Evolutionary conservation across 257 asterid genomes (phyloP).

Genomic region (Solanum pimpinellifolium): DNA sequence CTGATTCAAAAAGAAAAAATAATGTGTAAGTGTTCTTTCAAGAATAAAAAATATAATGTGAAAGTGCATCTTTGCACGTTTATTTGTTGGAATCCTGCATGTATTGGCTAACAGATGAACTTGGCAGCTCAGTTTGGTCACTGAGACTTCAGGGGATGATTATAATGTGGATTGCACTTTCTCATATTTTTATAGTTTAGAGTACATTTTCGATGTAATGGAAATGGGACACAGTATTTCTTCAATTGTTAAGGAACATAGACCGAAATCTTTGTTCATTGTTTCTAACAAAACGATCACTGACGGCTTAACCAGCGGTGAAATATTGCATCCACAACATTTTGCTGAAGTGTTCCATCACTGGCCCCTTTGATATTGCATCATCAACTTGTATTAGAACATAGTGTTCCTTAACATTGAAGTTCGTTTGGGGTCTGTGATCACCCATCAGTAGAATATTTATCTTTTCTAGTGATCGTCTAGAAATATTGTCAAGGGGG

Average conservation of each 20-base stretch:
- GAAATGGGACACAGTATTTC: neutral
- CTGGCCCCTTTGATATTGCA: neutral
- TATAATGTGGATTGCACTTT: neutral
- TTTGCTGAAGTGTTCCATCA: neutral
- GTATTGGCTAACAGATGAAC: neutral
- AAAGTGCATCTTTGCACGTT: no score
- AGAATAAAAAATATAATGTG: neutral
- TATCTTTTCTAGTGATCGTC: neutral
- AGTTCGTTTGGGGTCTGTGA: neutral
- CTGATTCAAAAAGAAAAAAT: neutral
- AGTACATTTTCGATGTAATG: neutral
- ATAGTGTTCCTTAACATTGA: neutral
- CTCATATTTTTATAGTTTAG: neutral
- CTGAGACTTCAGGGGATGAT: neutral
- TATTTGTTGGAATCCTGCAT: neutral
- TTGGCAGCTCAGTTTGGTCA: neutral
- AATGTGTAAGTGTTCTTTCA: neutral
- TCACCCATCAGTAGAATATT: neutral
- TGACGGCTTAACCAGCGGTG: neutral
- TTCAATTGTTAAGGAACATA: neutral
- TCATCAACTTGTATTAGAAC: neutral
- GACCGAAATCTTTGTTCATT: neutral
- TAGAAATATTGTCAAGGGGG: neutral
- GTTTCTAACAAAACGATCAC: neutral
- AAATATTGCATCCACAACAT: neutral